A percentile compares a stretch with the other conserved stretches of the same genome.
These are phyloP conservation scores for Centella asiatica DNA, from an alignment of 129 eudicot genomes.

Conservation along the genomic window DNA sequence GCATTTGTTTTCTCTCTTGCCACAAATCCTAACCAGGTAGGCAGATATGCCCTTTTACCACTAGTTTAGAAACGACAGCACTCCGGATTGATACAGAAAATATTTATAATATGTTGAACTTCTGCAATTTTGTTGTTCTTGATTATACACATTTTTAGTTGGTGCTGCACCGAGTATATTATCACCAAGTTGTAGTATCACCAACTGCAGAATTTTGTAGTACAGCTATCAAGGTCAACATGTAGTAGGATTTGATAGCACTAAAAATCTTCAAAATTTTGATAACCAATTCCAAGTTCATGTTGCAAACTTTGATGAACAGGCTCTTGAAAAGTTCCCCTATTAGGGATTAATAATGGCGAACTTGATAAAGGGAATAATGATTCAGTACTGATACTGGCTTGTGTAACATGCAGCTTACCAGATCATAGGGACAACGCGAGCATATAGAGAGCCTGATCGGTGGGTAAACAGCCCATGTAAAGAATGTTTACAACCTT, in stretches of 20 bases:
- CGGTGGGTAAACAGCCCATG: no score
- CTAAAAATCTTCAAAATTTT: background rate
- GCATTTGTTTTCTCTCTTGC: no score
- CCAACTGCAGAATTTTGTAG: background rate
- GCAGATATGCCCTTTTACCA: no score
- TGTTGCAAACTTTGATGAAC: background rate
- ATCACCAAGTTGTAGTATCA: no score
- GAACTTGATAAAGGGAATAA: background rate
- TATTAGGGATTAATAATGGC: background rate
- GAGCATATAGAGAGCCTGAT: background rate
- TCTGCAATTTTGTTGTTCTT: no score
- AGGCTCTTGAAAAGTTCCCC: background rate
- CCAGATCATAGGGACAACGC: background rate
- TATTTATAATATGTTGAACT: no score
- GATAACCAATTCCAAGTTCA: background rate
- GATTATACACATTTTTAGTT: no score
- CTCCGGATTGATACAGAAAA: no score
- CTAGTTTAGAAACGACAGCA: no score
- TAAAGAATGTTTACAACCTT: no score
- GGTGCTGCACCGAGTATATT: no score
- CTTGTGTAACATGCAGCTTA: background rate
- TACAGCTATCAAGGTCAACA: background rate
- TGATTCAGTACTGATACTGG: background rate
- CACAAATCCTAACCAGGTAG: no score
- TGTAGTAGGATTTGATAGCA: background rate